Percentiles rank a stretch among this genome's conserved stretches.
These are phyloP conservation scores for Sambucus nigra DNA, from an alignment of 129 eudicot genomes.

Conservation along the genomic window DNA sequence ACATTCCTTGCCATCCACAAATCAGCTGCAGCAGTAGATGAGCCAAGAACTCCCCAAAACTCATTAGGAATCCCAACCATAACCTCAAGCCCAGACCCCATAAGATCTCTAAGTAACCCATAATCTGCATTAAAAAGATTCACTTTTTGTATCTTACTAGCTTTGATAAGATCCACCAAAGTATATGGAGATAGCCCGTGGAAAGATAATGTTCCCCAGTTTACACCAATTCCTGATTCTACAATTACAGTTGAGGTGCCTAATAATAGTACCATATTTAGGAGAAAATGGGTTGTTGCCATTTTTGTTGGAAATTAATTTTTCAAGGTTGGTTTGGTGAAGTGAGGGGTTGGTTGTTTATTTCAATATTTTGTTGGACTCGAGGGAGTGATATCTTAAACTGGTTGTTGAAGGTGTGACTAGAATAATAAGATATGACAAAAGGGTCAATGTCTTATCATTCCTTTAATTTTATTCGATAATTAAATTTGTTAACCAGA, in stretches of 20 bases:
- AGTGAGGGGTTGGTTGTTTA: too few relatives aligned
- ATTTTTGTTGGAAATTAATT: too few relatives aligned
- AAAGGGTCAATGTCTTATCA: too few relatives aligned
- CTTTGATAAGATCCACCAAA: slow-evolving; percentile 66
- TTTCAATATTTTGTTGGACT: too few relatives aligned
- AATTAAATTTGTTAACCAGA: too few relatives aligned
- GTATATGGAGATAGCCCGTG: slow-evolving; percentile 66
- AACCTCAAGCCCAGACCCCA: slow-evolving; percentile 65
- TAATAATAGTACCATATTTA: too few relatives aligned
- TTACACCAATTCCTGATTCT: slow-evolving; percentile 81
- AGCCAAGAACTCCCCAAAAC: slow-evolving; percentile 32
- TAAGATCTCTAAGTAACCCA: slow-evolving; percentile 38
- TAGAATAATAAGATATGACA: too few relatives aligned
- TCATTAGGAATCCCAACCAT: slow-evolving; percentile 91
- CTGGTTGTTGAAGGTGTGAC: too few relatives aligned
- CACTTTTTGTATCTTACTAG: slow-evolving; percentile 68
- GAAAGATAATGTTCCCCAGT: slow-evolving; percentile 75
- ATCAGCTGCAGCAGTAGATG: slow-evolving; percentile 66
- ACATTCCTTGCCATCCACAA: slow-evolving; percentile 73
- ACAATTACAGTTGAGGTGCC: slow-evolving; percentile 19
- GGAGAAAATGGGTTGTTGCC: too few relatives aligned
- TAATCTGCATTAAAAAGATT: slow-evolving; percentile 90
- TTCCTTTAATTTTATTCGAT: too few relatives aligned
- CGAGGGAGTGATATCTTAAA: too few relatives aligned
- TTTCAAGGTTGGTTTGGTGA: too few relatives aligned